A percentile compares a stretch with the other conserved stretches of the same genome.
phyloP scores from a whole-genome alignment of 2,329 filamentous ascomycete genomes.

The Pyrenophora teres region DNA sequence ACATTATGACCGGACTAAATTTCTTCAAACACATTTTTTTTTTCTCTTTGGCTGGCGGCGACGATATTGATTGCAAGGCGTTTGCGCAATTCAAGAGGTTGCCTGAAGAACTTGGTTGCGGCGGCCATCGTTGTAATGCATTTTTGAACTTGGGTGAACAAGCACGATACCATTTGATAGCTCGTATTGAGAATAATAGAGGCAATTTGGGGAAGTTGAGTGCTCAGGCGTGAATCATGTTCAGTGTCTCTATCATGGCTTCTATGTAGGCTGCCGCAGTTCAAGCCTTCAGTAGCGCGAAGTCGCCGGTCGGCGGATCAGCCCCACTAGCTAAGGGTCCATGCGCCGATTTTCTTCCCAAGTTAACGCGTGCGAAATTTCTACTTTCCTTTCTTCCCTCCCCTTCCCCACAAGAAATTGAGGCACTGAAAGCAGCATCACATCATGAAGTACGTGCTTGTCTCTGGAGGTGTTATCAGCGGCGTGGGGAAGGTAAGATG shows the following conservation, averaged over 20 bases:
- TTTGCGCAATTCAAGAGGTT: conserved; percentile 5
- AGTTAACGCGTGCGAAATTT: conserved; percentile 25
- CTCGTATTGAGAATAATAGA: conserved; percentile 28
- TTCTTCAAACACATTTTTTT: conserved; percentile 18
- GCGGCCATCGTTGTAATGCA: conserved; percentile 36
- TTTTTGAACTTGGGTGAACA: conserved; percentile 33
- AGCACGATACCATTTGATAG: conserved; percentile 47
- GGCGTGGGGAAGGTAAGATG: conserved; percentile 54
- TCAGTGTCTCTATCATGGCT: too few species aligned
- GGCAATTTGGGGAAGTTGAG: background rate
- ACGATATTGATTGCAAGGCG: conserved; percentile 9
- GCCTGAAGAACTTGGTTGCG: conserved; percentile 2
- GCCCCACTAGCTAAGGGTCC: conserved; percentile 16
- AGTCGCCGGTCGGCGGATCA: conserved; percentile 10
- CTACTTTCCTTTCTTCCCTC: conserved; percentile 46
- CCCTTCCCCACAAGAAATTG: conserved; percentile 48
- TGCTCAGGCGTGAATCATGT: too few species aligned
- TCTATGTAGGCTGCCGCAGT: conserved; percentile 4
- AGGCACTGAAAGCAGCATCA: conserved; percentile 55
- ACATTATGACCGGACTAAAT: conserved; percentile 36
- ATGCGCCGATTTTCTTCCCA: conserved; percentile 38
- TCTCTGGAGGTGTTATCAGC: conserved; percentile 67
- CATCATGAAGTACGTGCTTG: conserved; percentile 80
- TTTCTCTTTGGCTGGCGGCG: conserved; percentile 17
- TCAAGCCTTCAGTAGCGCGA: conserved; percentile 14